These are phyloP conservation scores for Reutealis trisperma DNA, from an alignment of 345 rosid genomes.

Conservation along the genomic window DNA sequence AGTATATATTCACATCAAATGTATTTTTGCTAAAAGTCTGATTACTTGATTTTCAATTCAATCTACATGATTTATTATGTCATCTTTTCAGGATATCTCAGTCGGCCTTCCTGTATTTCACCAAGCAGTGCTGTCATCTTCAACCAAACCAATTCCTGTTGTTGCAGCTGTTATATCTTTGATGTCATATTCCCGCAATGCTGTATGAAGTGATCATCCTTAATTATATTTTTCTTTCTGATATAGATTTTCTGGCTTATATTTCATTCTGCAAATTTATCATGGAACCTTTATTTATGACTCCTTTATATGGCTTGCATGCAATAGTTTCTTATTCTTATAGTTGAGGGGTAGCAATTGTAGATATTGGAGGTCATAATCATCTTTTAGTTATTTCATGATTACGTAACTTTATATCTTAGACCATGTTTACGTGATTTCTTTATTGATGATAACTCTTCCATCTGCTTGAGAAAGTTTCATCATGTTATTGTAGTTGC, in stretches of 20 bases:
- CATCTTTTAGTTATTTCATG: neutral
- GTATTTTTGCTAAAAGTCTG: neutral
- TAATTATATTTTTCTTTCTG: conserved; percentile 2
- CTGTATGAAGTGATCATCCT: conserved; percentile 48
- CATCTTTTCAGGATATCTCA: conserved; percentile 55
- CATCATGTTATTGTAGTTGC: no score
- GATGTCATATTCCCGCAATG: conserved; percentile 63
- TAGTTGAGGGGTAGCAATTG: neutral
- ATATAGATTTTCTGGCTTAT: neutral
- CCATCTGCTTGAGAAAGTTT: no score
- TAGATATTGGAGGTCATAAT: neutral
- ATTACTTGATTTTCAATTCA: neutral
- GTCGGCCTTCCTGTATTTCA: conserved; percentile 60
- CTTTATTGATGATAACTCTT: neutral
- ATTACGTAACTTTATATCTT: neutral
- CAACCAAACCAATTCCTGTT: conserved; percentile 70
- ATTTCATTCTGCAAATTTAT: neutral
- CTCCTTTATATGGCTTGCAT: neutral
- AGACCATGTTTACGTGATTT: neutral
- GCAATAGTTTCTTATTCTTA: no score
- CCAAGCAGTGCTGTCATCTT: conserved; percentile 75
- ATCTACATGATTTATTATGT: neutral
- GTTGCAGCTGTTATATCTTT: conserved; percentile 73
- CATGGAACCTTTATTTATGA: neutral
- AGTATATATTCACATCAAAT: neutral